Evolutionary conservation across 1,284 basidiomycete species (phyloP).

Genomic region (Pyrrhoderma noxium): DNA sequence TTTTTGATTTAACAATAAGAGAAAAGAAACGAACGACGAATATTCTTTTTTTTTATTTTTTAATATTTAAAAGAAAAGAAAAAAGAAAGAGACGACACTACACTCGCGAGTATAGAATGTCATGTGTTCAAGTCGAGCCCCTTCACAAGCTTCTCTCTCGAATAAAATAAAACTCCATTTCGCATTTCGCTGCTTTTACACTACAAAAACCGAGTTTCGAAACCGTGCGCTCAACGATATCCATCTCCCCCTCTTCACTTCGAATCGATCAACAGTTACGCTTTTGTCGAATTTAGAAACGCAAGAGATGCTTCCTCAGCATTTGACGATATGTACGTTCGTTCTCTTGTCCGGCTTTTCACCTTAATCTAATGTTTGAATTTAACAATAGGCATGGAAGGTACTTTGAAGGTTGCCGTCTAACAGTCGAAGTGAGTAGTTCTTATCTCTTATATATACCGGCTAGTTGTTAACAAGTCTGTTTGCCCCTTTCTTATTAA

Average conservation of each 20-base stretch:
- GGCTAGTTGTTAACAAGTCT: too few species aligned
- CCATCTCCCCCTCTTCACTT: conserved; percentile 24
- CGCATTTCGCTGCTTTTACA: too few species aligned
- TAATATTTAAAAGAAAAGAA: too few species aligned
- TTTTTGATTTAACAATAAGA: too few species aligned
- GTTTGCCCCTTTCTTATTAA: too few species aligned
- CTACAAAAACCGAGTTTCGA: conserved; percentile 26
- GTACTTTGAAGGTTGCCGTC: conserved; percentile 71
- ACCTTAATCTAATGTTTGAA: conserved; percentile 11
- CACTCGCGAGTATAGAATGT: background rate
- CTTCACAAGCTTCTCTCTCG: conserved; percentile 6
- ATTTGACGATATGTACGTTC: conserved; percentile 80
- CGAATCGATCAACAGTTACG: conserved; percentile 66
- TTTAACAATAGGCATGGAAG: conserved; percentile 58
- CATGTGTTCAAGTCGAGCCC: conserved; percentile 7
- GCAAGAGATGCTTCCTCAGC: conserved; percentile 83
- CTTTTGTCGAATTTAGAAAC: conserved; percentile 85
- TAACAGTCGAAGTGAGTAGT: conserved; percentile 68
- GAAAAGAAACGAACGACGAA: too few species aligned
- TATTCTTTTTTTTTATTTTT: too few species aligned
- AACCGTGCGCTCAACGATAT: conserved; percentile 60
- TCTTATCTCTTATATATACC: background rate
- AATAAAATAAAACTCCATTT: conserved; percentile 32
- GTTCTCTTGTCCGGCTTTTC: background rate
- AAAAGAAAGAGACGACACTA: too few species aligned